Conservation (phyloP, 306 rosid genomes). For the Cicer bijugum region DNA sequence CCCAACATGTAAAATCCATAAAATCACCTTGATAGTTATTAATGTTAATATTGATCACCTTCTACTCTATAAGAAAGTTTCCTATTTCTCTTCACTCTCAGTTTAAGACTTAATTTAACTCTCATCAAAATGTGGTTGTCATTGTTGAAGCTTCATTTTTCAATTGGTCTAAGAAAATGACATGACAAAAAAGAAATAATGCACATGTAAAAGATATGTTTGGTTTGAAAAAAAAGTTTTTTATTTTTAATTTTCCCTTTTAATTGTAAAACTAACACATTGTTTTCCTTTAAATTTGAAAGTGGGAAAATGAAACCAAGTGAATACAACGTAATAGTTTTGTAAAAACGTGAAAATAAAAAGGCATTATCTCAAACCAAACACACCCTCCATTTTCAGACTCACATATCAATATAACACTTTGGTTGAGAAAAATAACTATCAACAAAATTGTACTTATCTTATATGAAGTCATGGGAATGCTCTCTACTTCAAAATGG, state of each 20-base stretch:
- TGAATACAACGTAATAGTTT: neutral
- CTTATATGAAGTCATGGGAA: neutral
- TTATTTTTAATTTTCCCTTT: too few relatives aligned
- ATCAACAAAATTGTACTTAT: constrained; percentile 34
- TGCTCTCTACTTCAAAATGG: constrained; percentile 2
- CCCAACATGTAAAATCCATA: neutral
- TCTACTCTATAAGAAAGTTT: neutral
- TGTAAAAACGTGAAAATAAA: neutral
- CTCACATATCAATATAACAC: neutral
- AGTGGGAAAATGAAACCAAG: neutral
- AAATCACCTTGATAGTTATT: neutral
- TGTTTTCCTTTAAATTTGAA: neutral
- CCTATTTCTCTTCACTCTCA: neutral
- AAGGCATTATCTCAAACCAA: neutral
- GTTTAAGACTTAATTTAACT: constrained; percentile 5
- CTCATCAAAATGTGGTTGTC: constrained; percentile 4
- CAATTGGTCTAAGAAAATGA: too few relatives aligned
- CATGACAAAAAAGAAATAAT: too few relatives aligned
- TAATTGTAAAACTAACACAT: neutral
- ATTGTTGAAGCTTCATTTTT: too few relatives aligned
- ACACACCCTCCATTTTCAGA: neutral
- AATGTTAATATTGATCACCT: neutral
- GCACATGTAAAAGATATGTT: too few relatives aligned
- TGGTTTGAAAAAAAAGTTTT: too few relatives aligned
- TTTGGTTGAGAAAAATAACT: neutral